Evolutionary conservation across 1,284 basidiomycete genomes (phyloP).

Genomic region (Puccinia triticina): DNA sequence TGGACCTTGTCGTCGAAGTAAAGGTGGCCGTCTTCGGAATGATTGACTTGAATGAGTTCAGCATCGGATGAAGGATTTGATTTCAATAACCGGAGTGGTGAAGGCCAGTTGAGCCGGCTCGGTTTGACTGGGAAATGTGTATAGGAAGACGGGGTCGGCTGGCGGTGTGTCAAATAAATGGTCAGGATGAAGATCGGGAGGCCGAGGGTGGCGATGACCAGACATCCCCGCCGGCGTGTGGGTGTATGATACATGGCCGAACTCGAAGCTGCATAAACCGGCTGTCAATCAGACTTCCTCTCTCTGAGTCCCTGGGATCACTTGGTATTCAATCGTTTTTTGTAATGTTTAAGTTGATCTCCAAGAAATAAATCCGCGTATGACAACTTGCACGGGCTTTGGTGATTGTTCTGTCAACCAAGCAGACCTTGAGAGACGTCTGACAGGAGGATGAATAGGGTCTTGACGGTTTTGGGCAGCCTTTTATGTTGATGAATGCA

Average conservation of each 20-base stretch:
- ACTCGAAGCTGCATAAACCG: not conserved
- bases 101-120: not conserved
- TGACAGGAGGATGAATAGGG: too few relatives aligned
- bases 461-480: too few relatives aligned
- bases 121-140: not conserved
- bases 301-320: too few relatives aligned
- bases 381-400: too few relatives aligned
- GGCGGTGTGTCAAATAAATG: not conserved
- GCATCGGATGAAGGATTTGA: not conserved
- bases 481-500: too few relatives aligned
- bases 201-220: constrained; percentile 1
- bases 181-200: not conserved
- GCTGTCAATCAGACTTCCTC: too few relatives aligned
- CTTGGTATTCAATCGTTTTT: not conserved
- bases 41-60: constrained; percentile 2
- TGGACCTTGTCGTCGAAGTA: constrained; percentile 30
- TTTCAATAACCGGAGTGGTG: not conserved
- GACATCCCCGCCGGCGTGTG: not conserved
- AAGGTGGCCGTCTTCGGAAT: constrained; percentile 9
- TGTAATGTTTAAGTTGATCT: too few relatives aligned
- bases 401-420: too few relatives aligned
- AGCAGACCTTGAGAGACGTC: too few relatives aligned
- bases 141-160: not conserved
- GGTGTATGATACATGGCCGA: not conserved
- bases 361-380: too few relatives aligned